Conservation (phyloP, 2,329 filamentous ascomycete species). For the Aspergillus pseudoglaucus region DNA sequence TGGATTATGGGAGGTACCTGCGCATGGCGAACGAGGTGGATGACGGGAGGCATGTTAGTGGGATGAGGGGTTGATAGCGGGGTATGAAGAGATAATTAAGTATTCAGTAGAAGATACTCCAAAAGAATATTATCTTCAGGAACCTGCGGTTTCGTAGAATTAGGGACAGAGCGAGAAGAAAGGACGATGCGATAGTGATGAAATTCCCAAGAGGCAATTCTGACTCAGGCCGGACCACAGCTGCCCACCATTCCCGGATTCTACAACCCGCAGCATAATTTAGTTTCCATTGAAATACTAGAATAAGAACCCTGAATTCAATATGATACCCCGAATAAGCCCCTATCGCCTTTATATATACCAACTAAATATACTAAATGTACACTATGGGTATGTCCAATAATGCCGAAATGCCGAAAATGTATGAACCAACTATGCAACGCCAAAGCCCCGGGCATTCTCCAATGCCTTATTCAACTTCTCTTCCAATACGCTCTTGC, state of each 20-base stretch:
- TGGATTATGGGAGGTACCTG: constrained; percentile 26
- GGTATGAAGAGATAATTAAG: constrained; percentile 5
- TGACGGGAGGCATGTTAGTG: constrained; percentile 34
- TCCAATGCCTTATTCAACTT: constrained; percentile 80
- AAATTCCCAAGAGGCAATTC: constrained; percentile 9
- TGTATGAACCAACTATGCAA: constrained; percentile 46
- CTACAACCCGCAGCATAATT: too few relatives aligned
- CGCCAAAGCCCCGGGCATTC: constrained; percentile 84
- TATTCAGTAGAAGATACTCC: neutral
- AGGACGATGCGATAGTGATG: constrained; percentile 7
- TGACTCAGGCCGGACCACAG: constrained; percentile 10
- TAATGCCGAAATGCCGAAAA: neutral
- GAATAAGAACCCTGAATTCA: too few relatives aligned
- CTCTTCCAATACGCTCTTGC: constrained; percentile 61
- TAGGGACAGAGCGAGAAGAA: constrained; percentile 4
- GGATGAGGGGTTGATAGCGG: constrained; percentile 9
- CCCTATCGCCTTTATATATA: too few relatives aligned
- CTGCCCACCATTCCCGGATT: too few relatives aligned
- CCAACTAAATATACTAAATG: neutral
- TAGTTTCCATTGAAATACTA: too few relatives aligned
- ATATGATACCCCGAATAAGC: too few relatives aligned
- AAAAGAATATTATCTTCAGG: neutral
- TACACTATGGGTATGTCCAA: neutral
- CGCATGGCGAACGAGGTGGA: constrained; percentile 43
- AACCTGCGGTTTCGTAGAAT: neutral